phyloP scores from a whole-genome alignment of 2,329 filamentous ascomycete genomes.

The Basipetospora sp. region DNA sequence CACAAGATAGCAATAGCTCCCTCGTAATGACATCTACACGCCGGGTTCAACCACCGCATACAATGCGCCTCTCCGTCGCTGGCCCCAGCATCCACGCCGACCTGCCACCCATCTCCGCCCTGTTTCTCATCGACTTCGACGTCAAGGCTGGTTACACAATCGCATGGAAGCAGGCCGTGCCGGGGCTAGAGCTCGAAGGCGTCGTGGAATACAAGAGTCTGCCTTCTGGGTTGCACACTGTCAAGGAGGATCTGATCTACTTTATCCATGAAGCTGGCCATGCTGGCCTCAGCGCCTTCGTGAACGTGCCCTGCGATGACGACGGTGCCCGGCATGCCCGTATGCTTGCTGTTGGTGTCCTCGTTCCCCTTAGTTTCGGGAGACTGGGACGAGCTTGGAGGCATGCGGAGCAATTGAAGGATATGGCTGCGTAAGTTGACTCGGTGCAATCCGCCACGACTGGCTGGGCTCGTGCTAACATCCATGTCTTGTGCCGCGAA shows the following conservation, averaged over 20 bases:
- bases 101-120: slow-evolving; percentile 52
- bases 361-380: slow-evolving; percentile 76
- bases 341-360: slow-evolving; percentile 80
- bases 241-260: slow-evolving; percentile 79
- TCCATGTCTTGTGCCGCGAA: slow-evolving; percentile 9
- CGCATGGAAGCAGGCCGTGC: slow-evolving; percentile 64
- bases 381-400: slow-evolving; percentile 78
- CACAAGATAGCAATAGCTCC: too few relatives aligned
- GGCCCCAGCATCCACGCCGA: slow-evolving; percentile 23
- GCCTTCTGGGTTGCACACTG: slow-evolving; percentile 81
- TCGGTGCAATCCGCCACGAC: too few relatives aligned
- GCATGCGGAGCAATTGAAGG: slow-evolving; percentile 63
- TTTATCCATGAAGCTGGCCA: slow-evolving; percentile 70
- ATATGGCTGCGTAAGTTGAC: slow-evolving; percentile 49
- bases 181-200: slow-evolving; percentile 63
- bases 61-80: slow-evolving; percentile 9
- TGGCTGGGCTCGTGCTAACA: too few relatives aligned
- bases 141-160: slow-evolving; percentile 85
- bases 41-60: background rate
- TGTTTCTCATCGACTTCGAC: slow-evolving; percentile 85
- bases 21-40: slow-evolving; percentile 1
- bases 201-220: slow-evolving; percentile 92
- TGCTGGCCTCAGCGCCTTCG: slow-evolving; percentile 81
- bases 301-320: slow-evolving; percentile 67
- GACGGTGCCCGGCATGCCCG: slow-evolving; percentile 68